Base-by-base conservation (phyloP, 169 alveolate genomes). In the Cryptosporidium sp. region DNA sequence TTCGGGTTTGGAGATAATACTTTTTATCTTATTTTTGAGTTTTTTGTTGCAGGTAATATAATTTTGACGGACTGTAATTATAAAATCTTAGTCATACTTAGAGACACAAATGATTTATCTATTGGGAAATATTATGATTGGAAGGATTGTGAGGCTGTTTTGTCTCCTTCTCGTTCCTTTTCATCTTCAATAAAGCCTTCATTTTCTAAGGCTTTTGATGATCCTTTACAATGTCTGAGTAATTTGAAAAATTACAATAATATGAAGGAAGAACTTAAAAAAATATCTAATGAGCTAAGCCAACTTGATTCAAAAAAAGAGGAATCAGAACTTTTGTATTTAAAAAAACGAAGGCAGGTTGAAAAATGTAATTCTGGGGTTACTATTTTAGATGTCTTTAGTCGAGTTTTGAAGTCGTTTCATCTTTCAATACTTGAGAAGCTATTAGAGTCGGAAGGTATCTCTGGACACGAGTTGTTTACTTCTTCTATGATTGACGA, bases 31-130 rank as follows among this genome's bases (percentile, higher is more conserved):
- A 93, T 97, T 45, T 93, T 97, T 1, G 98, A 97, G 89, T 93
- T 97, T 59, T 97, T 96, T 85, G 96, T 97, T 50, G 94, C 96
- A 52, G 99, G 99, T 59, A 97, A 97, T 91, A 92, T 97, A 29
- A 93, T 96, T 65, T 91, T 97, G 58, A 96, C 98, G n/a, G 98
- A 97, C 85, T 84, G 89, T 62, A 94, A 96, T 45, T 96, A 95
- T 80, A 93, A 93, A 67, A 96, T 97, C 26, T 62, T 97, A 68
- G 84, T 95, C 37, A 89, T 96, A 70, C 92, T 95, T 26, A 91
- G 97, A 71, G 75, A 80, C 12, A 80, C 73, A 26, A 37, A 61
- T 61, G 75, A 80, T 43, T 50, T 80, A 0, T 80, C 89, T 1
- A 43, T 59, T 39, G 89, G 89, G 14, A 80, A 59, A 41, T 70